phyloP scores from a whole-genome alignment of 352 stramenopile species.

The Phytophthora brassicae region DNA sequence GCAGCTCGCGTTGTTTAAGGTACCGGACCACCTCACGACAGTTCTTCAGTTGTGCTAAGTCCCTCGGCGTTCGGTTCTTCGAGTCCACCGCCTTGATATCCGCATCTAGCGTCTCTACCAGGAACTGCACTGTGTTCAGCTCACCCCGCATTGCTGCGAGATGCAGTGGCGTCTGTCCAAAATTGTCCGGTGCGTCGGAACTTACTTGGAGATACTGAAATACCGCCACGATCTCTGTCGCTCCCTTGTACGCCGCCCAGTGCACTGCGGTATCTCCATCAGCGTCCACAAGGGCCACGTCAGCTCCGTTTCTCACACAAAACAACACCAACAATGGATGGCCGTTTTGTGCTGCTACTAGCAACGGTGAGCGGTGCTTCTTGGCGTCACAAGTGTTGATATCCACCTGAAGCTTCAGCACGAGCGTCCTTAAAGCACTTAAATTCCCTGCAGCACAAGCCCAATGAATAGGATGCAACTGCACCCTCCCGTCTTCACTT shows the following conservation, averaged over 20 bases:
- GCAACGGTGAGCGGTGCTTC: slow-evolving; percentile 74
- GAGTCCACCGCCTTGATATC: slow-evolving; percentile 50
- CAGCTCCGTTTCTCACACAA: slow-evolving; percentile 68
- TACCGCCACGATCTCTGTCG: slow-evolving; percentile 78
- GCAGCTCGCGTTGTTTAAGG: slow-evolving; percentile 38
- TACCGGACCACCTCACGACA: slow-evolving; percentile 60
- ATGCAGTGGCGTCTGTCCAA: slow-evolving; percentile 82
- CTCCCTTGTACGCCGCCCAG: slow-evolving; percentile 87
- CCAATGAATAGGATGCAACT: slow-evolving; percentile 85
- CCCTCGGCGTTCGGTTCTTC: slow-evolving; percentile 56
- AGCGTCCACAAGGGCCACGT: slow-evolving; percentile 64
- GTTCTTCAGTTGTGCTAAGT: slow-evolving; percentile 63
- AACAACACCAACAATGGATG: slow-evolving; percentile 77
- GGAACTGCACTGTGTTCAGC: slow-evolving; percentile 69
- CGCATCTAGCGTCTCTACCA: slow-evolving; percentile 78
- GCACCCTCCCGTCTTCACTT: slow-evolving; percentile 52
- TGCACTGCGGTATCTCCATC: slow-evolving; percentile 81
- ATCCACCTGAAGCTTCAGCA: slow-evolving; percentile 62
- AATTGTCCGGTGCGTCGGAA: slow-evolving; percentile 63
- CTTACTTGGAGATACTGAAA: slow-evolving; percentile 81
- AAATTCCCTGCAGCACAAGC: slow-evolving; percentile 78
- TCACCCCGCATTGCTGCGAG: slow-evolving; percentile 79
- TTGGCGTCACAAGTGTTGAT: slow-evolving; percentile 72
- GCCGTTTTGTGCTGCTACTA: slow-evolving; percentile 79
- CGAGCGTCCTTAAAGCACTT: slow-evolving; percentile 52